phyloP scores from a whole-genome alignment of 331 rosid species.

The Malus hybrid region DNA sequence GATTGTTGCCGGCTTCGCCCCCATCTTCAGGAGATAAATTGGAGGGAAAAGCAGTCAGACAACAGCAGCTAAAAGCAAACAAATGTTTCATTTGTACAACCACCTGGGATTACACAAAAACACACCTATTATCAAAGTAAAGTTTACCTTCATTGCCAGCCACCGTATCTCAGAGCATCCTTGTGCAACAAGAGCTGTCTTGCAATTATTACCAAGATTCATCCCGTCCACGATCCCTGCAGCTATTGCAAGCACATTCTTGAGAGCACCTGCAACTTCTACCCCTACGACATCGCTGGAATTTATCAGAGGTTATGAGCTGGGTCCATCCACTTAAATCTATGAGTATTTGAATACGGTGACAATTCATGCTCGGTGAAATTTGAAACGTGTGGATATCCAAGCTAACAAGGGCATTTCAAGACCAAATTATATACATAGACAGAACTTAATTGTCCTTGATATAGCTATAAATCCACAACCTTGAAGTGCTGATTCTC shows the following conservation, averaged over 20 bases:
- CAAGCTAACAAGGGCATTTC: background rate
- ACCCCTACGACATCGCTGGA: constrained; percentile 98
- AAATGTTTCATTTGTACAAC: background rate
- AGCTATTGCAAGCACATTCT: constrained; percentile 92
- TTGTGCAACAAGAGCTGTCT: constrained; percentile 96
- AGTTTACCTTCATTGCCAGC: constrained; percentile 81
- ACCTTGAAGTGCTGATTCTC: constrained; percentile 98
- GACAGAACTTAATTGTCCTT: background rate
- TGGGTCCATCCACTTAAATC: constrained; percentile 6
- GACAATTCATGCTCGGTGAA: background rate
- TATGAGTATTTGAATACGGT: background rate
- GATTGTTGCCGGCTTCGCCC: constrained; percentile 80
- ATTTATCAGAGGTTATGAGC: constrained; percentile 80
- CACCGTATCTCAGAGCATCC: constrained; percentile 98
- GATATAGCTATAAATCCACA: constrained; percentile 18
- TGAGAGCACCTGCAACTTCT: constrained; percentile 94
- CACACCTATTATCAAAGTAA: background rate
- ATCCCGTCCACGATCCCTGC: constrained; percentile 95
- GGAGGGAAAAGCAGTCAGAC: constrained; percentile 11
- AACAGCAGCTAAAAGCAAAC: background rate
- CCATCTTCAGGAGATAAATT: constrained; percentile 63
- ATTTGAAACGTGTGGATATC: background rate
- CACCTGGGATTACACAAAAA: background rate
- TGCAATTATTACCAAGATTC: constrained; percentile 91
- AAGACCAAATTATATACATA: background rate